Evolutionary conservation across 73 alveolate genomes (phyloP), one percentile per base, ranked within the genome.

Genomic region (Blepharisma stoltei): DNA sequence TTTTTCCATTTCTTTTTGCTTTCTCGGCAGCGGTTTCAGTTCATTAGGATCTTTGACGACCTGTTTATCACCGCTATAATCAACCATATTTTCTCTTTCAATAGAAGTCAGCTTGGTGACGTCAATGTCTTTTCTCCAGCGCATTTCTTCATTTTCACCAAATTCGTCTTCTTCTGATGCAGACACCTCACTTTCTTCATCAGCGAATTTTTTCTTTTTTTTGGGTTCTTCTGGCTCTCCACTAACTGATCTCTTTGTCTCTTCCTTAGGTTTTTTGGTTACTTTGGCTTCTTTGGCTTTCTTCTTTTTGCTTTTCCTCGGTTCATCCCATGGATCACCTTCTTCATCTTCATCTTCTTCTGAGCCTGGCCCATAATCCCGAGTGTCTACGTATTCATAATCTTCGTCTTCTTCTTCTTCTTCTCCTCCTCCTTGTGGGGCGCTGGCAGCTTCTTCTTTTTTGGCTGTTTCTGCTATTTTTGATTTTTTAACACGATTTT

Each of bases 311-410:
- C 71, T 21, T 9, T 55, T 20, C 7, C 41, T 37, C 9, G 7
- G 8, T 9, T 55, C 43, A 8, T 55, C 43, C 6, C 18, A 6
- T 6, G 7, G 8, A 55, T 55, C 71, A 55, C 18, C 71, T 9
- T 55, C 71, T 7, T 55, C 71, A 48, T 48, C 55, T 7, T 48
- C 55, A 48, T 48, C 65, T 50, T 50, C 65, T 0, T 50, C 65
- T 50, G 65, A 50, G n/a, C 2, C 21, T 14, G 21, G 65, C 2
- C 0, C n/a, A 1, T 50, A 4, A 14, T 0, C 4, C 2, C 4
- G 21, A 4, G 0, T 1, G 0, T 18, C 45, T 14, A 1, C 73
- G 23, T 60, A 8, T 25, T 14, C 48, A 60, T n/a, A 1, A 1
- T 25, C 46, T 60, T 60, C 73, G 37, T 4, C 46, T 0, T 2